A percentile compares a stretch with the other conserved stretches of the same genome.
Evolutionary conservation across 441 rosid species (phyloP).

Genomic region (Pelargonium australe): DNA sequence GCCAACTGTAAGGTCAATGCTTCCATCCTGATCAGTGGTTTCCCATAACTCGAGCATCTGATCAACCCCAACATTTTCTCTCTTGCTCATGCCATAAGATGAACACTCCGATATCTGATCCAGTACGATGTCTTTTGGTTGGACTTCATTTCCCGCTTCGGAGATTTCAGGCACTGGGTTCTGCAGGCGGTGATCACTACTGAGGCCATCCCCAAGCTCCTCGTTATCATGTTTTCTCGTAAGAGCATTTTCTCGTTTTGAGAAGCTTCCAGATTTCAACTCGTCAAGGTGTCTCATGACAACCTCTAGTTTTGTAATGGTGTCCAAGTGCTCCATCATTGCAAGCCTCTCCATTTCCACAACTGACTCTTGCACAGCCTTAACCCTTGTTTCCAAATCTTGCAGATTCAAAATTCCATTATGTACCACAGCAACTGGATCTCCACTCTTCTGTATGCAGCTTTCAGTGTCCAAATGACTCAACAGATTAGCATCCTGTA

Average conservation of each 20-base stretch:
- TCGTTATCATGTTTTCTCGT: constrained; percentile 27
- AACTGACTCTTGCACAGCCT: constrained; percentile 55
- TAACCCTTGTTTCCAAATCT: constrained; percentile 48
- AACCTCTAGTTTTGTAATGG: constrained; percentile 44
- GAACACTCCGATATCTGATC: constrained; percentile 87
- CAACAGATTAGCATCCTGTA: constrained; percentile 22
- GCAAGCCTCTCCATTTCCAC: constrained; percentile 53
- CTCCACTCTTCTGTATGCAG: constrained; percentile 27
- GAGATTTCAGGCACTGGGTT: constrained; percentile 37
- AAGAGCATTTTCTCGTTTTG: constrained; percentile 21
- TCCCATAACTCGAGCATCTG: constrained; percentile 63
- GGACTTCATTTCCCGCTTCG: constrained; percentile 48
- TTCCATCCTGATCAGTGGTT: constrained; percentile 33
- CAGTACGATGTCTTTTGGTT: constrained; percentile 88
- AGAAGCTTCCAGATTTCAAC: constrained; percentile 34
- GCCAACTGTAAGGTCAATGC: constrained; percentile 40
- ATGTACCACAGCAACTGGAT: constrained; percentile 19
- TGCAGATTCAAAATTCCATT: constrained; percentile 41
- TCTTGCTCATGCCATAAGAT: constrained; percentile 62
- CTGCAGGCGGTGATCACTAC: constrained; percentile 26
- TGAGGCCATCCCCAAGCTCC: constrained; percentile 19
- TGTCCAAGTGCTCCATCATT: constrained; percentile 37
- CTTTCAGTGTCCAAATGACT: constrained; percentile 27
- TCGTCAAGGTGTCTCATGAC: constrained; percentile 51
- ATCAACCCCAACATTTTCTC: constrained; percentile 47